These are phyloP conservation scores for Coemansia sp. DNA, from an alignment of 192 early-diverging fungal species.

Conservation along the genomic window DNA sequence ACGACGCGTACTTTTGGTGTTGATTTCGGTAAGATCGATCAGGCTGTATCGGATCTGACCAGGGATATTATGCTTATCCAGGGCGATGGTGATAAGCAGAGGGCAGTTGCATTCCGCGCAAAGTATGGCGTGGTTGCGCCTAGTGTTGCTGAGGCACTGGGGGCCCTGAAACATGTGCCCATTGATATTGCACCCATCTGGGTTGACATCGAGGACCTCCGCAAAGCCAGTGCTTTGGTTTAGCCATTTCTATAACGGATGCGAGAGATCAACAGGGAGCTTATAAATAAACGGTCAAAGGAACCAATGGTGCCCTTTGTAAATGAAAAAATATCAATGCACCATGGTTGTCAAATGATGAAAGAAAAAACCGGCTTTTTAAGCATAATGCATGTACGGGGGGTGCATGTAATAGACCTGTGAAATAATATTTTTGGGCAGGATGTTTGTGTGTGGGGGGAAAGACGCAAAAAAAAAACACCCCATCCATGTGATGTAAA, in stretches of 20 bases:
- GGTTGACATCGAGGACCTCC: constrained; percentile 37
- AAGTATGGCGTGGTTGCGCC: constrained; percentile 57
- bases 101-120: constrained; percentile 59
- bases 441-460: no score
- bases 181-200: constrained; percentile 53
- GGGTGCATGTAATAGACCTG: no score
- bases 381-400: background rate
- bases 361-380: background rate
- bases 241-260: background rate
- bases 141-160: constrained; percentile 57
- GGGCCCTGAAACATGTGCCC: constrained; percentile 54
- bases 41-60: constrained; percentile 62
- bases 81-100: constrained; percentile 66
- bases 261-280: no score
- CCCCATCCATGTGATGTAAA: background rate
- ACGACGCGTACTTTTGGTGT: constrained; percentile 57
- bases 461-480: background rate
- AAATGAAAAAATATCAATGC: no score
- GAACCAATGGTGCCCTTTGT: background rate
- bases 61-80: constrained; percentile 68
- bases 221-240: background rate
- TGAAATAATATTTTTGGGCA: no score
- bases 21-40: constrained; percentile 58
- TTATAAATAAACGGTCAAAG: background rate
- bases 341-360: background rate